These are phyloP conservation scores for Paecilomyces fulvus DNA, from an alignment of 2,329 filamentous ascomycete genomes.

Conservation along the genomic window DNA sequence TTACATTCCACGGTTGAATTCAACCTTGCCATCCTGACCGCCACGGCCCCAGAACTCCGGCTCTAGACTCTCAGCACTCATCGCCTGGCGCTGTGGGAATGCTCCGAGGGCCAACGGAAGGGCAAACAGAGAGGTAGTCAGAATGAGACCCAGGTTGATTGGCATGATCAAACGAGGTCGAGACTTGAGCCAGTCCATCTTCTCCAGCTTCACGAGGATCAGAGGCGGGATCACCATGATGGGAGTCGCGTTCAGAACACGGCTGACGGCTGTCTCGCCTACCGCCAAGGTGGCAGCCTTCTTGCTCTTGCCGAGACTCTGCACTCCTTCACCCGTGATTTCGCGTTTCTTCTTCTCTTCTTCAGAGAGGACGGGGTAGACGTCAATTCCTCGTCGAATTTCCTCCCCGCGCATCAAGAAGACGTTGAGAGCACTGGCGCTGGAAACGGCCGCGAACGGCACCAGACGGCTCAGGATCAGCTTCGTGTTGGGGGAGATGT, in stretches of 20 bases:
- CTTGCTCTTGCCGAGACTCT: constrained; percentile 74
- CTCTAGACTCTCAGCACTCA: constrained; percentile 68
- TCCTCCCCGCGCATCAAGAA: constrained; percentile 97
- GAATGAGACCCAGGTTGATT: constrained; percentile 78
- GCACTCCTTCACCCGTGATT: constrained; percentile 55
- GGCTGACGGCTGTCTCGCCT: constrained; percentile 80
- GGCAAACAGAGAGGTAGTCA: constrained; percentile 78
- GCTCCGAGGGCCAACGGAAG: constrained; percentile 82
- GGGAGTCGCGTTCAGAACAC: constrained; percentile 87
- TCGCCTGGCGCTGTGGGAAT: constrained; percentile 84
- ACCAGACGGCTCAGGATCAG: constrained; percentile 77
- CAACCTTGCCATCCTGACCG: constrained; percentile 73
- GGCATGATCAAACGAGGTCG: constrained; percentile 70
- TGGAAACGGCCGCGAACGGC: constrained; percentile 90
- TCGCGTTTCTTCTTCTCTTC: constrained; percentile 58
- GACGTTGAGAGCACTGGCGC: constrained; percentile 84
- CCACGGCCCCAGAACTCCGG: constrained; percentile 76
- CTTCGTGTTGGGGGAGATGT: constrained; percentile 64
- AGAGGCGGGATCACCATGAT: constrained; percentile 96
- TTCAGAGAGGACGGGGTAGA: constrained; percentile 72
- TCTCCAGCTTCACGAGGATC: constrained; percentile 74
- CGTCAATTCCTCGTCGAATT: constrained; percentile 84
- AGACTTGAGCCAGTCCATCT: constrained; percentile 69
- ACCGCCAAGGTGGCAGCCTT: constrained; percentile 85
- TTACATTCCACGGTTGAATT: constrained; percentile 92